A percentile compares a stretch with the other conserved stretches of the same genome.
Conservation (phyloP, 805 yeast species). For the Wickerhamiella shivajii region DNA sequence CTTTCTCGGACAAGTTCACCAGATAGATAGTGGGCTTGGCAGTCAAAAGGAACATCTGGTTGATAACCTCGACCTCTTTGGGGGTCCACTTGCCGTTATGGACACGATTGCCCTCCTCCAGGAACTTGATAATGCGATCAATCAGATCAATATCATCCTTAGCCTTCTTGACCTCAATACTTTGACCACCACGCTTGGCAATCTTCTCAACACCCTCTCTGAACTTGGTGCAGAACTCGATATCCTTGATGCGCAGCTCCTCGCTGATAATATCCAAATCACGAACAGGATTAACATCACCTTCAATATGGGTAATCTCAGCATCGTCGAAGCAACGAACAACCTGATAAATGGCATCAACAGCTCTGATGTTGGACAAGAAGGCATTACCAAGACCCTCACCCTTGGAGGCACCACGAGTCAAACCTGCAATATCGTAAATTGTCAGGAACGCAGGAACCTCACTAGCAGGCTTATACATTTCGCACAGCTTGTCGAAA, state of each 20-base stretch:
- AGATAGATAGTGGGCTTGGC: constrained; percentile 93
- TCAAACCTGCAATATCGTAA: constrained; percentile 95
- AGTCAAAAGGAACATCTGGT: constrained; percentile 72
- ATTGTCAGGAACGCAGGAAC: constrained; percentile 89
- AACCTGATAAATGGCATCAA: constrained; percentile 94
- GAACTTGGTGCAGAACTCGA: constrained; percentile 82
- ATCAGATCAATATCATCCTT: constrained; percentile 71
- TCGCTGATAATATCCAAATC: constrained; percentile 84
- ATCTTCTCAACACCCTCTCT: constrained; percentile 64
- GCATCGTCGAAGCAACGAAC: constrained; percentile 97
- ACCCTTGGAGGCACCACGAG: constrained; percentile 92
- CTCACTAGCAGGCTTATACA: constrained; percentile 67
- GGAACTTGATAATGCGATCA: constrained; percentile 54
- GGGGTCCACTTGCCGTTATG: constrained; percentile 77
- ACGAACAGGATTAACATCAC: constrained; percentile 89
- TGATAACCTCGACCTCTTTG: constrained; percentile 84
- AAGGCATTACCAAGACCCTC: constrained; percentile 98
- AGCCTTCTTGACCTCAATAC: constrained; percentile 76
- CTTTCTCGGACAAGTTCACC: constrained; percentile 78
- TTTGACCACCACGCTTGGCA: constrained; percentile 78
- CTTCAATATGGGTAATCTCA: constrained; percentile 92
- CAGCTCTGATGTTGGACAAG: constrained; percentile 91
- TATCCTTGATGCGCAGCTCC: constrained; percentile 91
- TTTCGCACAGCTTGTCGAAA: constrained; percentile 33
- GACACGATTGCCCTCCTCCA: constrained; percentile 77